These are phyloP conservation scores for Globisporangium camurandrum DNA, from an alignment of 352 stramenopile genomes.

Conservation along the genomic window DNA sequence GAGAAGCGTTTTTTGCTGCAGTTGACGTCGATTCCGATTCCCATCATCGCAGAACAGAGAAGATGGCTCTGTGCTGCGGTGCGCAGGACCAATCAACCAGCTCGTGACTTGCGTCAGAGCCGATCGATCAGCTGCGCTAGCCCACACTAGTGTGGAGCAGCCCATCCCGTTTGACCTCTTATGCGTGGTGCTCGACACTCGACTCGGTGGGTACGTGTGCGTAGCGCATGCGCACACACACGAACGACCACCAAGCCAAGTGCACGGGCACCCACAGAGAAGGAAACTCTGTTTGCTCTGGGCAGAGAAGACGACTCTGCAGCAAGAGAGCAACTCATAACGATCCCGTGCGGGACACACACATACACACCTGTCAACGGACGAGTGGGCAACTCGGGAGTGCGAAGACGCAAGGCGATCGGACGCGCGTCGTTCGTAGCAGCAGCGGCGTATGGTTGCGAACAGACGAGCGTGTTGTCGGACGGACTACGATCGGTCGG, in stretches of 20 bases:
- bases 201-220: not conserved
- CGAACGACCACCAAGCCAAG: not conserved
- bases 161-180: slow-evolving; percentile 20
- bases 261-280: slow-evolving; percentile 66
- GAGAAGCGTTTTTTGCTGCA: too few species aligned
- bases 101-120: slow-evolving; percentile 1
- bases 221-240: not conserved
- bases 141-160: too few species aligned
- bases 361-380: slow-evolving; percentile 7
- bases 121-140: too few species aligned
- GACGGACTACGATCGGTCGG: too few species aligned
- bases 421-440: not conserved
- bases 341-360: slow-evolving; percentile 4
- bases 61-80: slow-evolving; percentile 22
- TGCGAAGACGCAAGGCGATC: not conserved
- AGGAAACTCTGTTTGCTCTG: slow-evolving; percentile 85
- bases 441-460: not conserved
- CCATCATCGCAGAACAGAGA: too few species aligned
- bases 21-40: too few species aligned
- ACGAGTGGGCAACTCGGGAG: not conserved
- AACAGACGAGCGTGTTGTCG: too few species aligned
- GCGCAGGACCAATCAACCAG: too few species aligned
- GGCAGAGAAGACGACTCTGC: slow-evolving; percentile 81
- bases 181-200: slow-evolving; percentile 29
- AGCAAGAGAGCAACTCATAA: slow-evolving; percentile 78